Base-by-base conservation (phyloP, 352 stramenopile species). In the Globisporangium paddicum region DNA sequence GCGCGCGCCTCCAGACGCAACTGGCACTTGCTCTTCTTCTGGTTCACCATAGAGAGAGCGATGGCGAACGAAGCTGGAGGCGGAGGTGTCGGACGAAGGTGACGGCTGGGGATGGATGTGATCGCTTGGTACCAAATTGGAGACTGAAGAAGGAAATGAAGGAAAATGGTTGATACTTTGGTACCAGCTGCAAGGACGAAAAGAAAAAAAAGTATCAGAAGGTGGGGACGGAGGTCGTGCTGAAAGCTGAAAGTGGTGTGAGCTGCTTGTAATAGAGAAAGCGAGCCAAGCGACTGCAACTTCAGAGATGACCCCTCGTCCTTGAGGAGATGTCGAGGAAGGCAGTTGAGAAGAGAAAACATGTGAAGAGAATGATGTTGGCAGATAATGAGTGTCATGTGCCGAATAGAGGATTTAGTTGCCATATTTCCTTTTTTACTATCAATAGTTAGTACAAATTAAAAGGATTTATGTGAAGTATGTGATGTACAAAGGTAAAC, bases 1-100 rank as follows among this genome's bases (percentile, higher is more conserved):
- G 69, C 69, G 16, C 72, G 61, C 45, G 74, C 75, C 40, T 92
- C 82, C 7, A 92, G 69, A 1, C 82, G 82, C 28, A 86, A 54
- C 49, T 92, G 82, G 55, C 82, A 92, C 64, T 71, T 79, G 68
- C 74, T 87, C 61, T 92, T 88, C 8, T 66, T 68, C 53, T 74
- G 64, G 66, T 81, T 82, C 47, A 70, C 76, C 79, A 89, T 88
- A n/a, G n/a, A n/a, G n/a, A n/a, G n/a, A n/a, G n/a, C n/a, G n/a
- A n/a, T n/a, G n/a, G n/a, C n/a, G n/a, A n/a, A n/a, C n/a, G n/a
- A n/a, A n/a, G n/a, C n/a, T n/a, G n/a, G n/a, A n/a, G n/a, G n/a
- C n/a, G n/a, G n/a, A n/a, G n/a, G n/a, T n/a, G n/a, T n/a, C n/a
- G n/a, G n/a, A n/a, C n/a, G n/a, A n/a, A n/a, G n/a, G n/a, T n/a